These are phyloP conservation scores for Fusarium chaquense DNA, from an alignment of 2,329 filamentous ascomycete species.

Conservation along the genomic window DNA sequence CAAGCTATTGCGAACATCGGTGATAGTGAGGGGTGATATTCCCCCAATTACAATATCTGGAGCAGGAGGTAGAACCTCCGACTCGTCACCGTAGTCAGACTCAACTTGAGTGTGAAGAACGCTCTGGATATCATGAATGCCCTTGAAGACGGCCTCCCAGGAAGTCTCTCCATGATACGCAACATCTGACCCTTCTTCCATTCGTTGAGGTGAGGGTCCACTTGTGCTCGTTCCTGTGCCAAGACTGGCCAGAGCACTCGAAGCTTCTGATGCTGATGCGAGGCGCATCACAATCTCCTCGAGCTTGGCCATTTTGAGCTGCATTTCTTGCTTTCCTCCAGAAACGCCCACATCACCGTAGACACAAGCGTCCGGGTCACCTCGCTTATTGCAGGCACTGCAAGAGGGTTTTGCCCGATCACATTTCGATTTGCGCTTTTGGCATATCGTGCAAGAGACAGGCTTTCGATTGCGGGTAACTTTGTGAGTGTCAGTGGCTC, in stretches of 20 bases:
- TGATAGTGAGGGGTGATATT: conserved; percentile 44
- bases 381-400: conserved; percentile 55
- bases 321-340: conserved; percentile 52
- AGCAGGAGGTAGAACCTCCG: conserved; percentile 20
- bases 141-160: conserved; percentile 58
- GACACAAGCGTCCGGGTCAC: conserved; percentile 51
- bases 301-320: conserved; percentile 55
- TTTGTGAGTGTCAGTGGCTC: conserved; percentile 51
- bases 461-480: conserved; percentile 57
- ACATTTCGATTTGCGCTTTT: conserved; percentile 58
- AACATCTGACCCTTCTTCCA: conserved; percentile 28
- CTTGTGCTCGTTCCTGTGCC: neutral
- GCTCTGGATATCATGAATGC: conserved; percentile 57
- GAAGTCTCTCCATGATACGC: conserved; percentile 56
- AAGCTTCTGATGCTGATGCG: conserved; percentile 38
- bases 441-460: conserved; percentile 58
- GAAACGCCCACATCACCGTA: conserved; percentile 46
- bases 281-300: conserved; percentile 58
- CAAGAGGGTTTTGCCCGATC: conserved; percentile 56
- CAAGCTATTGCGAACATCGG: conserved; percentile 51
- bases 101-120: conserved; percentile 47
- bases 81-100: conserved; percentile 1
- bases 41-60: conserved; percentile 53
- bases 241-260: neutral
- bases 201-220: neutral